phyloP scores from a whole-genome alignment of 192 early-diverging fungal genomes.

The Diversispora epigaea region DNA sequence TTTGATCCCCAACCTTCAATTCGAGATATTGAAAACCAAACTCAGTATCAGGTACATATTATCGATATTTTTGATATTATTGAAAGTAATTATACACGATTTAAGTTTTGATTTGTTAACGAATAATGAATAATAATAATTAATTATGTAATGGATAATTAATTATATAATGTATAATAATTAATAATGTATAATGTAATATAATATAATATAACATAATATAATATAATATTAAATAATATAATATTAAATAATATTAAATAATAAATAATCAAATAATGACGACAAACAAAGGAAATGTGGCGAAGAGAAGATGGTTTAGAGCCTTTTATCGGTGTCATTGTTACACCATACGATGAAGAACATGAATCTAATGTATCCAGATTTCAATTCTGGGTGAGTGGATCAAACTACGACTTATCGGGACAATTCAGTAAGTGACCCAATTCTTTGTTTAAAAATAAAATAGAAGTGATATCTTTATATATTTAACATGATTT shows the following conservation, averaged over 20 bases:
- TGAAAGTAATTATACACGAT: no score
- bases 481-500: no score
- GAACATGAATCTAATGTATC: constrained; percentile 53
- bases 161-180: no score
- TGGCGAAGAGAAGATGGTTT: constrained; percentile 62
- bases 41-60: constrained; percentile 70
- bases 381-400: constrained; percentile 58
- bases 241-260: no score
- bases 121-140: no score
- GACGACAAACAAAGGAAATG: constrained; percentile 44
- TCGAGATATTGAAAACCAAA: constrained; percentile 89
- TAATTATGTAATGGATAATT: no score
- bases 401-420: constrained; percentile 55
- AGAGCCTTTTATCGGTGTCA: constrained; percentile 90
- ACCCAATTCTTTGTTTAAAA: not conserved
- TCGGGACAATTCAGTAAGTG: constrained; percentile 56
- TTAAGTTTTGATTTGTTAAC: no score
- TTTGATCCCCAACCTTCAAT: constrained; percentile 88
- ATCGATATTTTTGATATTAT: no score
- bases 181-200: no score
- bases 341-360: constrained; percentile 80
- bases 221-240: no score
- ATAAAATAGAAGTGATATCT: no score
- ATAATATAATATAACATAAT: not conserved
- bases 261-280: no score